These are phyloP conservation scores for Echria macrotheca DNA, from an alignment of 495 filamentous ascomycete genomes.

Conservation along the genomic window DNA sequence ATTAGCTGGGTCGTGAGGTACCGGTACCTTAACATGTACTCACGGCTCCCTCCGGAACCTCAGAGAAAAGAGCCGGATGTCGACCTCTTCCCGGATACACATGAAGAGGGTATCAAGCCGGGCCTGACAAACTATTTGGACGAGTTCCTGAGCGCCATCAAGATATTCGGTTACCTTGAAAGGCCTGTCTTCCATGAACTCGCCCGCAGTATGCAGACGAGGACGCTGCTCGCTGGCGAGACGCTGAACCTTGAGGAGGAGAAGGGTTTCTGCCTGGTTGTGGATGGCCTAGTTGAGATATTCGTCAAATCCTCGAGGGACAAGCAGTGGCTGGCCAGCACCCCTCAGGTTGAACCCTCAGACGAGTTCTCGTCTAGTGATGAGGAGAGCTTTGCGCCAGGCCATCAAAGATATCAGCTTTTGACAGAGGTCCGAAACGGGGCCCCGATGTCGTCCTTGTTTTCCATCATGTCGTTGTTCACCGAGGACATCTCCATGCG, in stretches of 20 bases:
- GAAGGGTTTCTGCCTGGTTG: constrained; percentile 95
- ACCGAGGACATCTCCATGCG: constrained; percentile 87
- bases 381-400: constrained; percentile 51
- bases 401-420: constrained; percentile 74
- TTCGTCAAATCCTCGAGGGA: constrained; percentile 88
- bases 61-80: constrained; percentile 93
- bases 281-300: constrained; percentile 95
- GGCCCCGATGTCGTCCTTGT: constrained; percentile 95
- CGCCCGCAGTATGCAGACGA: constrained; percentile 94
- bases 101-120: constrained; percentile 83
- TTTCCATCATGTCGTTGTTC: constrained; percentile 93
- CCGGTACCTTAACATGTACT: constrained; percentile 91
- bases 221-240: constrained; percentile 92
- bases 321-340: constrained; percentile 24
- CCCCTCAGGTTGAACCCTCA: constrained; percentile 11
- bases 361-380: constrained; percentile 54
- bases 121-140: constrained; percentile 93
- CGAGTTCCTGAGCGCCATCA: constrained; percentile 98
- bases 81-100: constrained; percentile 87
- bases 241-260: constrained; percentile 93
- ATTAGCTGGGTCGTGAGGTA: constrained; percentile 92
- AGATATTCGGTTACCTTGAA: constrained; percentile 96
- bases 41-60: constrained; percentile 84
- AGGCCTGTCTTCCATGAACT: constrained; percentile 95
- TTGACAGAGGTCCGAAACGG: constrained; percentile 97